Evolutionary conservation across 495 filamentous ascomycete genomes (phyloP).

Genomic region (Oidiodendron maius): DNA sequence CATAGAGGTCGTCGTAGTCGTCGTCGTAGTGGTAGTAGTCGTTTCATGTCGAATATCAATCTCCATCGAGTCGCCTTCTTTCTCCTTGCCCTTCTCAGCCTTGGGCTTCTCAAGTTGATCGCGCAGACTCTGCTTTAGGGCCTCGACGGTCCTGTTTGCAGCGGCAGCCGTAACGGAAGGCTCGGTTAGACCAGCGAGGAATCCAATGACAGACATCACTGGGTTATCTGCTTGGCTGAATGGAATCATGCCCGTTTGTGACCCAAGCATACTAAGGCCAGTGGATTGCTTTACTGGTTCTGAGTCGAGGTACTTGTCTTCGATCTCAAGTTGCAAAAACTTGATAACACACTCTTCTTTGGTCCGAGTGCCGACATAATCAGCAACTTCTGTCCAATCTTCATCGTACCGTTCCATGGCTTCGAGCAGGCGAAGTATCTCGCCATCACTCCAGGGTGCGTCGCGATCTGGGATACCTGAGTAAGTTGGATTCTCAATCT

Average conservation of each 20-base stretch:
- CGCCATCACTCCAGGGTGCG: constrained; percentile 83
- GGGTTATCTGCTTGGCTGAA: constrained; percentile 90
- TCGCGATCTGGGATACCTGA: constrained; percentile 69
- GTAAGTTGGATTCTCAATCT: constrained; percentile 81
- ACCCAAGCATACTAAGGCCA: constrained; percentile 54
- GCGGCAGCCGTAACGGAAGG: constrained; percentile 84
- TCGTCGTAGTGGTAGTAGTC: constrained; percentile 34
- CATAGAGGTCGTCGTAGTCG: constrained; percentile 39
- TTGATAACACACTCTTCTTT: constrained; percentile 94
- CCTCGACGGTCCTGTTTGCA: constrained; percentile 75
- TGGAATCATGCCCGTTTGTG: constrained; percentile 67
- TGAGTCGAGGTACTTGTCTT: constrained; percentile 81
- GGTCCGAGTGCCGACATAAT: constrained; percentile 86
- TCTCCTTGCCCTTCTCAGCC: constrained; percentile 46
- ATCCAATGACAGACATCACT: constrained; percentile 89
- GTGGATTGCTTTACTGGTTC: constrained; percentile 54
- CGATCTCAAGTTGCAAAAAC: constrained; percentile 87
- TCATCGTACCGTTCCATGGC: constrained; percentile 88
- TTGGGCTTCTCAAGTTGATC: constrained; percentile 60
- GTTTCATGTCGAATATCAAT: constrained; percentile 40
- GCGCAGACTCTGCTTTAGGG: constrained; percentile 70
- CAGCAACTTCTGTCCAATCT: constrained; percentile 88
- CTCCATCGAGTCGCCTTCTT: constrained; percentile 50
- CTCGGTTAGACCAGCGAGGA: constrained; percentile 83
- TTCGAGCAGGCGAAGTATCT: constrained; percentile 79